Conservation (phyloP, 202 grass and related monocot species). For the Saccharum hybrid region DNA sequence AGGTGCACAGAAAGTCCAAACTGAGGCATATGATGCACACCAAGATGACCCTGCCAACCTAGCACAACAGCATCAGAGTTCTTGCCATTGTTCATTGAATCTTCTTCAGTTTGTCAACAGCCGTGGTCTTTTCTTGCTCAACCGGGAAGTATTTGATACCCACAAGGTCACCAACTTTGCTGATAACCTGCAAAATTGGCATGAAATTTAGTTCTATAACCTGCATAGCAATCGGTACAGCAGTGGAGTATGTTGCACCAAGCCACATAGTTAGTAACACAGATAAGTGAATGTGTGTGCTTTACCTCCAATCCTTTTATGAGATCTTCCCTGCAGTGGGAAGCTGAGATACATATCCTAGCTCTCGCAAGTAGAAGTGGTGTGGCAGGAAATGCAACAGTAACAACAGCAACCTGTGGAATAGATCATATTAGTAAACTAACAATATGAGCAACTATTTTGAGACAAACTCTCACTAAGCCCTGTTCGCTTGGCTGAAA, state of each 20-base stretch:
- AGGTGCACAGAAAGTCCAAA: constrained; percentile 41
- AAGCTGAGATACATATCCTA: constrained; percentile 94
- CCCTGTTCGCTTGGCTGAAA: too few species aligned
- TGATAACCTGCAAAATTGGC: constrained; percentile 73
- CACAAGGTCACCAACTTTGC: constrained; percentile 95
- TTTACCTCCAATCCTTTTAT: constrained; percentile 89
- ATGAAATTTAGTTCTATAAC: constrained; percentile 31
- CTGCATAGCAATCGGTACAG: constrained; percentile 6
- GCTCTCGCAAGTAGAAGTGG: constrained; percentile 92
- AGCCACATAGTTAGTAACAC: constrained; percentile 32
- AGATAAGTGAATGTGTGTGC: not conserved
- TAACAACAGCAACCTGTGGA: constrained; percentile 84
- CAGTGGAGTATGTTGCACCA: constrained; percentile 1
- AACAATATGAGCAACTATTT: constrained; percentile 13
- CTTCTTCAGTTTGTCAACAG: constrained; percentile 67
- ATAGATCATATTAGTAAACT: constrained; percentile 34
- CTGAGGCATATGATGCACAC: constrained; percentile 19
- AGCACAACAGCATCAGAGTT: constrained; percentile 36
- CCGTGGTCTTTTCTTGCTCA: constrained; percentile 64
- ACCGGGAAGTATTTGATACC: constrained; percentile 96
- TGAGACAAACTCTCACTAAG: constrained; percentile 15
- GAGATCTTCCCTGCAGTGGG: constrained; percentile 86
- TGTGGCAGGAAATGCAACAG: constrained; percentile 92
- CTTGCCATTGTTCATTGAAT: constrained; percentile 49
- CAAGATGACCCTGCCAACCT: constrained; percentile 43